phyloP scores from a whole-genome alignment of 2,329 filamentous ascomycete species.

The Ophidiomyces ophidiicola region DNA sequence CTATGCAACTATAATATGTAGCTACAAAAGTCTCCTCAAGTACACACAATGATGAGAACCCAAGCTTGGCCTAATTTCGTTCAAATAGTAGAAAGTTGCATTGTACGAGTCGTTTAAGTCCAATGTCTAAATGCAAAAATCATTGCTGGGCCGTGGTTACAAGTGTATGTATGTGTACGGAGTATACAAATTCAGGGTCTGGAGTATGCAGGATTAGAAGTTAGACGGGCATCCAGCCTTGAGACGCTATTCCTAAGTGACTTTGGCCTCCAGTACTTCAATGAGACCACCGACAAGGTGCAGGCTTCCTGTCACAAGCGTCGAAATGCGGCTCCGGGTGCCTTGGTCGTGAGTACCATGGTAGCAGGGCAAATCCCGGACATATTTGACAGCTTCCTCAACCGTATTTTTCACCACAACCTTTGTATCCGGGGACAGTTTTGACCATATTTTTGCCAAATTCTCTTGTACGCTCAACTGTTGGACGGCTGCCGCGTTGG shows the following conservation, averaged over 20 bases:
- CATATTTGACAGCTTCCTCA: slow-evolving; percentile 53
- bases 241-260: background rate
- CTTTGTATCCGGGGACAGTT: slow-evolving; percentile 40
- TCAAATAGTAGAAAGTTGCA: no score
- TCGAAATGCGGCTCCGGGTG: slow-evolving; percentile 35
- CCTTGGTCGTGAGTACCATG: slow-evolving; percentile 16
- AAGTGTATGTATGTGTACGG: no score
- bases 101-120: no score
- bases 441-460: slow-evolving; percentile 50
- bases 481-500: slow-evolving; percentile 46
- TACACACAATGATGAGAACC: no score
- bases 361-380: slow-evolving; percentile 35
- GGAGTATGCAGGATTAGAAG: no score
- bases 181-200: no score
- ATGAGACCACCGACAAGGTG: slow-evolving; percentile 72
- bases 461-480: slow-evolving; percentile 54
- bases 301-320: slow-evolving; percentile 70
- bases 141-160: no score
- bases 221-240: no score
- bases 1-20: no score
- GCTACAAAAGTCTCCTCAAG: no score
- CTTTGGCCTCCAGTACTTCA: slow-evolving; percentile 49
- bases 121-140: no score
- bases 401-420: slow-evolving; percentile 54
- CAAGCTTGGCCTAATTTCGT: no score